Evolutionary conservation across 441 rosid genomes (phyloP).

Genomic region (Eruca vesicaria): DNA sequence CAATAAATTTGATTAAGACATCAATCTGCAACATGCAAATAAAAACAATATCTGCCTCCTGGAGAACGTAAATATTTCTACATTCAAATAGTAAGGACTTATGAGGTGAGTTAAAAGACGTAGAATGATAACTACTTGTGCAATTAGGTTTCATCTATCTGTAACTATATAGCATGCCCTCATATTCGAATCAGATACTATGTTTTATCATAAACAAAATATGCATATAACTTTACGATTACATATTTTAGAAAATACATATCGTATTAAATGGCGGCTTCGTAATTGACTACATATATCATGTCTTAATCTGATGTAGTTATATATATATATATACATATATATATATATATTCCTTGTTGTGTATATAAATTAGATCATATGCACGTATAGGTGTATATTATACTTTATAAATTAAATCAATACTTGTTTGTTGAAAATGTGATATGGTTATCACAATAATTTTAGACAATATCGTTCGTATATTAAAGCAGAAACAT

Average conservation of each 20-base stretch:
- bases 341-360: no score
- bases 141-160: neutral
- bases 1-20: neutral
- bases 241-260: no score
- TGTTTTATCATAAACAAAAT: neutral
- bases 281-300: neutral
- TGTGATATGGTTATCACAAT: neutral
- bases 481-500: neutral
- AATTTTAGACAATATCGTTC: neutral
- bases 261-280: neutral
- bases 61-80: neutral
- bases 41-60: neutral
- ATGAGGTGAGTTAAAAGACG: neutral
- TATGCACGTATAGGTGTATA: neutral
- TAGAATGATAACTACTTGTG: neutral
- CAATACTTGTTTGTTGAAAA: neutral
- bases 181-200: neutral
- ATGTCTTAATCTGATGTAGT: no score
- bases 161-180: neutral
- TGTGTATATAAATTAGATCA: neutral
- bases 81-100: neutral
- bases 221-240: neutral
- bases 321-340: no score
- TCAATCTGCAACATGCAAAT: constrained; percentile 21
- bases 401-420: neutral